Evolutionary conservation across 345 rosid genomes (phyloP).

Genomic region (Cardamine chenopodiifolia): DNA sequence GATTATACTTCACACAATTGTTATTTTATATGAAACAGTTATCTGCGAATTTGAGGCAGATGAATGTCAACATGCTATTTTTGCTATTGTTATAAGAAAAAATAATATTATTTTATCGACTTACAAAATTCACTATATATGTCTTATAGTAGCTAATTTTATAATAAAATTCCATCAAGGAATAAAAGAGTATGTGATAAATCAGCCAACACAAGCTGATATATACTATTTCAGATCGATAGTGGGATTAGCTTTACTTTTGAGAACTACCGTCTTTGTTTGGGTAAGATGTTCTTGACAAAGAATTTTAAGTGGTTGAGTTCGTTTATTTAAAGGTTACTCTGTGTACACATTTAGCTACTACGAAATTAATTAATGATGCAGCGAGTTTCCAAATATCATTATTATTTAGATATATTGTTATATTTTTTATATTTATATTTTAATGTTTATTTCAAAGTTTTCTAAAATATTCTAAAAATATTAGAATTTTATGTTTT

Average conservation of each 20-base stretch:
- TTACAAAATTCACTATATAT: not conserved
- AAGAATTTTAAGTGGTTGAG: conserved; percentile 34
- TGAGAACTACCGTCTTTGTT: conserved; percentile 14
- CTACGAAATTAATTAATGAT: not conserved
- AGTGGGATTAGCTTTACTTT: conserved; percentile 18
- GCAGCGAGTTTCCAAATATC: too few relatives aligned
- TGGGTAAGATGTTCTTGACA: conserved; percentile 30
- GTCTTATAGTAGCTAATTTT: not conserved
- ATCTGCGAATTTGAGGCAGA: not conserved
- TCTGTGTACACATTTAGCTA: conserved; percentile 7
- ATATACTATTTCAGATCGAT: not conserved
- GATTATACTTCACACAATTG: too few relatives aligned
- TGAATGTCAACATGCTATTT: not conserved
- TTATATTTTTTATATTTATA: too few relatives aligned
- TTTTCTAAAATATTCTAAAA: too few relatives aligned
- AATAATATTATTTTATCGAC: too few relatives aligned
- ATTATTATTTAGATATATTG: too few relatives aligned
- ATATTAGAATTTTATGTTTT: too few relatives aligned
- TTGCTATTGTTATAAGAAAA: too few relatives aligned
- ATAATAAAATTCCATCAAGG: not conserved
- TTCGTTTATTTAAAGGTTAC: conserved; percentile 5
- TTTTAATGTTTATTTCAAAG: too few relatives aligned
- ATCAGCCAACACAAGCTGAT: not conserved
- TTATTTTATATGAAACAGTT: too few relatives aligned
- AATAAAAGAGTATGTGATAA: not conserved